A percentile compares a stretch with the other conserved stretches of the same genome.
Evolutionary conservation across 2,329 filamentous ascomycete species (phyloP).

Genomic region (Botrytis elliptica): DNA sequence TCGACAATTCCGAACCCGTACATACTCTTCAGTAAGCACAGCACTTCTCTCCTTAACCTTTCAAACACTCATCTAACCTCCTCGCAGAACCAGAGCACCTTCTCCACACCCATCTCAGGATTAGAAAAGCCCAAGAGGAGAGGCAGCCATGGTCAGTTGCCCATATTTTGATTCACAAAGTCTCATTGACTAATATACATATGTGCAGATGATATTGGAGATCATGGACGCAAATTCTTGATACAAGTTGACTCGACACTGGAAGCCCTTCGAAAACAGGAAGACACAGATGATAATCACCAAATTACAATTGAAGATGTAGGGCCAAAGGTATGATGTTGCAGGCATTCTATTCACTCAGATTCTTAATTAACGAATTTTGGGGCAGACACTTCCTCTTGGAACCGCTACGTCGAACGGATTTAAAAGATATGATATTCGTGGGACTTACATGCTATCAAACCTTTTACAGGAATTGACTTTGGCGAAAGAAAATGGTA

Average conservation of each 20-base stretch:
- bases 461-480: constrained; percentile 95
- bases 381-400: constrained; percentile 69
- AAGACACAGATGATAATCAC: constrained; percentile 92
- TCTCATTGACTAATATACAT: constrained; percentile 21
- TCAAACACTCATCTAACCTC: constrained; percentile 19
- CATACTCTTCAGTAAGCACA: constrained; percentile 37
- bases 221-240: constrained; percentile 74
- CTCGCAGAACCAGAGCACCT: constrained; percentile 31
- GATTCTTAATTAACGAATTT: not conserved
- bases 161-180: not conserved
- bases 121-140: constrained; percentile 34
- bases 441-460: constrained; percentile 95
- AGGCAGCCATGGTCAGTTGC: constrained; percentile 38
- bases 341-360: not conserved
- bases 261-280: constrained; percentile 73
- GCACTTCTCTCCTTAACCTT: not conserved
- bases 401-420: constrained; percentile 85
- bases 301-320: constrained; percentile 97
- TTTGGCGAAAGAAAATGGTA: constrained; percentile 85
- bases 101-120: constrained; percentile 24
- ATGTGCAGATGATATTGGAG: constrained; percentile 66
- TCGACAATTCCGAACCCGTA: constrained; percentile 35
- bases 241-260: constrained; percentile 84
- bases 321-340: constrained; percentile 73
- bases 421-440: constrained; percentile 83